These are phyloP conservation scores for Schwanniomyces vanrijiae DNA, from an alignment of 805 yeast genomes.

Conservation along the genomic window DNA sequence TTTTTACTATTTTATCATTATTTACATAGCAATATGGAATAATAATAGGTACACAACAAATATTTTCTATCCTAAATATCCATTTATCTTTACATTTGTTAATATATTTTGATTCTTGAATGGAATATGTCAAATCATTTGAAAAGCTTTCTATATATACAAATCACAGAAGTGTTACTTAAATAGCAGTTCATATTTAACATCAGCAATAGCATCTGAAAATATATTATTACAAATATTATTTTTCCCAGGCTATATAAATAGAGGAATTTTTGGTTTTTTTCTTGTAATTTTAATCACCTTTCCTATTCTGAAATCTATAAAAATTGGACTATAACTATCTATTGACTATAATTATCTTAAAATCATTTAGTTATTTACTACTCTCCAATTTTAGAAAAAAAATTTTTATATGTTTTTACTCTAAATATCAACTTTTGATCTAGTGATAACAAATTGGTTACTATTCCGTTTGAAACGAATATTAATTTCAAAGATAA, in stretches of 20 bases:
- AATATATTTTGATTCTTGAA: conserved; percentile 50
- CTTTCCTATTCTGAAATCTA: conserved; percentile 50
- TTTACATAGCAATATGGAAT: conserved; percentile 43
- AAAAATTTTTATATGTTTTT: conserved; percentile 44
- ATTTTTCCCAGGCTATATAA: no score
- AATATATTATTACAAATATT: conserved; percentile 26
- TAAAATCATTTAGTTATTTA: conserved; percentile 30
- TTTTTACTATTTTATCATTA: conserved; percentile 47
- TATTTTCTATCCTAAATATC: conserved; percentile 19
- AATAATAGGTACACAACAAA: conserved; percentile 47
- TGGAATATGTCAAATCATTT: conserved; percentile 29
- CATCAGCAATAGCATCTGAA: conserved; percentile 44
- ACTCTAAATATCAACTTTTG: conserved; percentile 28
- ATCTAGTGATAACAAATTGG: conserved; percentile 28
- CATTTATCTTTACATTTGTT: conserved; percentile 22
- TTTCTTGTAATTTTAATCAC: conserved; percentile 41
- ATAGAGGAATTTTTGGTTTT: conserved; percentile 30
- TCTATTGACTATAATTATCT: conserved; percentile 24
- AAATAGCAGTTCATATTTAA: conserved; percentile 37
- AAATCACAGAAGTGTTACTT: conserved; percentile 46
- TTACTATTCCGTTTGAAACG: conserved; percentile 44
- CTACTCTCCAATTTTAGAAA: conserved; percentile 43
- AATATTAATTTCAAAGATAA: conserved; percentile 24
- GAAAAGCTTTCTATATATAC: conserved; percentile 30
- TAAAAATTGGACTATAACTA: conserved; percentile 33